Evolutionary conservation across 176 grass and related monocot genomes (phyloP).

Genomic region (Avena sativa): DNA sequence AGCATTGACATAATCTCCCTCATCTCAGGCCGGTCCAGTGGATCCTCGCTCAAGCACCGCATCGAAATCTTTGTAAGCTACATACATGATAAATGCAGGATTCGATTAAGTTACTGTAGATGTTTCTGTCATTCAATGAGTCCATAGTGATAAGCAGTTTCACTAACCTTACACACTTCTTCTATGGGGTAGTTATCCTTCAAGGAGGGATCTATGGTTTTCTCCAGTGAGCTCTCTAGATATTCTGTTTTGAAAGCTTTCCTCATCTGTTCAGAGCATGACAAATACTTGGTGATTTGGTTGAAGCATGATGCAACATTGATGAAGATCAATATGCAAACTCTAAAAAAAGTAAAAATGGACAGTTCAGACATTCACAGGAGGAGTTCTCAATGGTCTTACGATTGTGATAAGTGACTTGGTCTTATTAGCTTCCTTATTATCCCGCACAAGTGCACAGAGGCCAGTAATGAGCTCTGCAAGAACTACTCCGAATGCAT

Average conservation of each 20-base stretch:
- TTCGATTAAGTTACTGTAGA: conserved; percentile 15
- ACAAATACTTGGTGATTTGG: not conserved
- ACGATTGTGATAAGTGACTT: conserved; percentile 66
- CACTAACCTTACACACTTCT: conserved; percentile 60
- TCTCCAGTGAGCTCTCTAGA: conserved; percentile 49
- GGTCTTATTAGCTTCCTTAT: conserved; percentile 58
- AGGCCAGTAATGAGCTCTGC: conserved; percentile 69
- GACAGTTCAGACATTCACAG: not conserved
- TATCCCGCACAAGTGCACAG: conserved; percentile 59
- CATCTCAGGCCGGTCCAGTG: conserved; percentile 61
- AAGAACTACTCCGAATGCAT: conserved; percentile 77
- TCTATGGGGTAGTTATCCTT: conserved; percentile 61
- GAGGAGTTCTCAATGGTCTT: conserved; percentile 16
- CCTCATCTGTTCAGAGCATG: conserved; percentile 56
- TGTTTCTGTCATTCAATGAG: not conserved
- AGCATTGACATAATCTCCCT: conserved; percentile 54
- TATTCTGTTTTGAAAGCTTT: conserved; percentile 51
- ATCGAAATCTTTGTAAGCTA: conserved; percentile 64
- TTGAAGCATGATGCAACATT: conserved; percentile 22
- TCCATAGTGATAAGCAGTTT: conserved; percentile 8
- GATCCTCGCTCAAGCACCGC: conserved; percentile 69
- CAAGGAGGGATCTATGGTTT: conserved; percentile 54
- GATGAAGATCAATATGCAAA: not conserved
- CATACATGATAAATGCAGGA: not conserved
- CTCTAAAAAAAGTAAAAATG: not conserved